Base-by-base conservation (phyloP, 352 stramenopile genomes). In the Phytophthora citrophthora region DNA sequence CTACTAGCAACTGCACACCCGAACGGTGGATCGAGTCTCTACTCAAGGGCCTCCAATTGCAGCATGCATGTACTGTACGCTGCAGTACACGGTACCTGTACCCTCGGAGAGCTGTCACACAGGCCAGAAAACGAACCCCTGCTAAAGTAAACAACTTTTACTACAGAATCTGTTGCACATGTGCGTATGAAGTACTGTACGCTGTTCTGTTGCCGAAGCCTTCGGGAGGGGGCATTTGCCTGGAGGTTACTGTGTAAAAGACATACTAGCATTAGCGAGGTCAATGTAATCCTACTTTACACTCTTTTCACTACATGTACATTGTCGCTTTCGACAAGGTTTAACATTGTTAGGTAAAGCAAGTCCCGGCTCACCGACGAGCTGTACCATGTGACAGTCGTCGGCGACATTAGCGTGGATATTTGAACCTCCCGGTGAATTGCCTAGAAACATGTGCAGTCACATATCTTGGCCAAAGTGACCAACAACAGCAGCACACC, bases 101-200 rank as follows among this genome's bases (percentile, higher is more conserved):
- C 15, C 34, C 34, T 18, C 36, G 36, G n/a, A 41, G 36, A 5
- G 10, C 36, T 63, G 55, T 57, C 55, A 43, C 55, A 50, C n/a
- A 34, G 45, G 29, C 55, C 45, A 49, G 54, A 55, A 47, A 55
- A 54, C 43, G 43, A 55, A 12, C 12, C 12, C n/a, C 6, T 5
- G 9, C 15, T 7, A 13, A 34, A 20, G 43, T 52, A 56, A 56
- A 38, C 20, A 56, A 32, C 43, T 38, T 13, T 34, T 13, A 34
- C 29, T 34, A 41, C 11, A 41, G 5, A 41, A 41, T 20, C 34
- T 41, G 34, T 5, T 16, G 32, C 10, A 20, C 2, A 20, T 2
- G n/a, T n/a, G n/a, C n/a, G n/a, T n/a, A n/a, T n/a, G n/a, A n/a
- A n/a, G n/a, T n/a, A n/a, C 1, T 29, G 20, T 32, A 32, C 29